Evolutionary conservation across 140 eudicot species (phyloP).

Genomic region (Cichorium intybus): DNA sequence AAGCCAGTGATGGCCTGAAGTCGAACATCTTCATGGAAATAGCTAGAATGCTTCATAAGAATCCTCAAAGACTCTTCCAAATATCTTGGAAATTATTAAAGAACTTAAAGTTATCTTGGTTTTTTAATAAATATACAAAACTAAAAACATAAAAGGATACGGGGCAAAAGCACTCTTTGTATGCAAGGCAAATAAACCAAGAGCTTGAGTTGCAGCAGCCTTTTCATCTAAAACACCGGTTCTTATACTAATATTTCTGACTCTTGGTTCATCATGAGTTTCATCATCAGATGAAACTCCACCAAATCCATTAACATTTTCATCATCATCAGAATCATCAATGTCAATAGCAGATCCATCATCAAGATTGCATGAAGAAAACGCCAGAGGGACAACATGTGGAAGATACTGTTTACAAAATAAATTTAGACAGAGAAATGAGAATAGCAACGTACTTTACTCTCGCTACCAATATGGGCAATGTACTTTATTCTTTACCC

Average conservation of each 20-base stretch:
- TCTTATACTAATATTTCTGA: slow-evolving; percentile 87
- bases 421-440: too few relatives aligned
- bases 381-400: slow-evolving; percentile 82
- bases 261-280: slow-evolving; percentile 97
- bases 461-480: too few relatives aligned
- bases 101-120: slow-evolving; percentile 15
- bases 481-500: too few relatives aligned
- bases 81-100: slow-evolving; percentile 60
- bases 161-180: slow-evolving; percentile 80
- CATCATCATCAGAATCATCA: slow-evolving; percentile 92
- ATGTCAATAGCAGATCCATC: slow-evolving; percentile 97
- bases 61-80: slow-evolving; percentile 89
- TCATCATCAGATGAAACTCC: slow-evolving; percentile 98
- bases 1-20: slow-evolving; percentile 84
- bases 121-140: background rate
- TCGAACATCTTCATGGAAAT: slow-evolving; percentile 98
- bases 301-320: slow-evolving; percentile 76
- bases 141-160: slow-evolving; percentile 56
- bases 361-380: slow-evolving; percentile 91
- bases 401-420: slow-evolving; percentile 78
- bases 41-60: slow-evolving; percentile 71
- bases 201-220: slow-evolving; percentile 99
- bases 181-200: slow-evolving; percentile 88
- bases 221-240: slow-evolving; percentile 98
- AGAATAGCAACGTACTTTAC: too few relatives aligned